Base-by-base conservation (phyloP, 2,329 filamentous ascomycete species). In the Venturia nashicola region DNA sequence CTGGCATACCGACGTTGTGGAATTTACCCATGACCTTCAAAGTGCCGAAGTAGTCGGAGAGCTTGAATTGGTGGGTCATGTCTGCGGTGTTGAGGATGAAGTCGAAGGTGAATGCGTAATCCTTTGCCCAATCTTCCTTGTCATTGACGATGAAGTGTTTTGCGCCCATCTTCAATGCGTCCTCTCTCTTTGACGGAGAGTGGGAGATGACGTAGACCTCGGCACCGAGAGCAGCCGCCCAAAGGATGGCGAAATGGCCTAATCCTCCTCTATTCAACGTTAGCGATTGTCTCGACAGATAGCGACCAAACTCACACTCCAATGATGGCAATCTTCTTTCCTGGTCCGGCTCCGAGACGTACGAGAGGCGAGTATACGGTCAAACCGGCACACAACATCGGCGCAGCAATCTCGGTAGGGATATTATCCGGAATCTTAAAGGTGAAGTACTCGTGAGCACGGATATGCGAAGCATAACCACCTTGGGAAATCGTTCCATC, bases 321-420 rank as follows among this genome's bases (percentile, higher is more conserved):
- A 9, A 91, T 83, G 66, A 92, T 83, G 44, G 83, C 89, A 27
- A 91, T 85, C 77, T 90, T 90, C 79, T 89, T 90, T 67, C 90
- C 90, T 0, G 88, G 88, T 0, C 88, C 88, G 65, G 83, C 82
- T 27, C 88, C 88, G 71, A 91, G 86, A 60, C 90, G 83, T 67
- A 89, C 86, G 16, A 96, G 80, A 1, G 91, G 90, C 66, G 84
- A 88, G 78, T 86, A 95, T 65, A 86, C 85, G 3, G 91, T 95
- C 68, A 95, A 80, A 67, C 91, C 91, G 48, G 89, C 91, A 75
- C 91, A 95, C 68, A 94, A 82, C 88, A 92, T 91, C 11, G 88
- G 89, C 1, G 89, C 90, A 0, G 86, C 89, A 61, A 86, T 76
- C 32, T 73, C 73, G 65, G 74, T 78, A 67, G 79, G 74, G 57